phyloP scores from a whole-genome alignment of 495 filamentous ascomycete genomes.

The Xylaria acuta region DNA sequence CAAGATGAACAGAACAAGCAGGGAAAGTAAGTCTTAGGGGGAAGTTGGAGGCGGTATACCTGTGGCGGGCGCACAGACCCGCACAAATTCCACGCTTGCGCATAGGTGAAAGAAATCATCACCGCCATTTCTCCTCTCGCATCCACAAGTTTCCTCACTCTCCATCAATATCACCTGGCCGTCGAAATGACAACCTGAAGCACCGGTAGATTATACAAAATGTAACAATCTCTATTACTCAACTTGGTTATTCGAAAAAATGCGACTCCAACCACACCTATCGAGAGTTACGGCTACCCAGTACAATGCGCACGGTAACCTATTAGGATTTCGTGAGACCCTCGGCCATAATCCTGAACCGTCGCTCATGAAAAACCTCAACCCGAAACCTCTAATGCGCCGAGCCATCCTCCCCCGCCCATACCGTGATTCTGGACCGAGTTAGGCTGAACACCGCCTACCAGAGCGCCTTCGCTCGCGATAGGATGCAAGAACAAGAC shows the following conservation, averaged over 20 bases:
- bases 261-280: background rate
- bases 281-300: constrained; percentile 7
- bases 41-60: background rate
- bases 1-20: background rate
- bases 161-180: background rate
- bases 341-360: background rate
- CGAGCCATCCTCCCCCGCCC: constrained; percentile 38
- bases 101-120: background rate
- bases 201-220: background rate
- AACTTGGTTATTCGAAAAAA: background rate
- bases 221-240: constrained; percentile 10
- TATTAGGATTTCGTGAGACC: background rate
- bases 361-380: background rate
- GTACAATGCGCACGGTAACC: background rate
- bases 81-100: background rate
- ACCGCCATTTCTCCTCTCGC: constrained; percentile 17
- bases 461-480: constrained; percentile 17
- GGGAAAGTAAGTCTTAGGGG: no score
- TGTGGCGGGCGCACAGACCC: constrained; percentile 11
- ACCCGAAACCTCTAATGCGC: constrained; percentile 28
- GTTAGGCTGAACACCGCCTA: constrained; percentile 38
- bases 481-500: constrained; percentile 34
- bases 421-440: constrained; percentile 25
- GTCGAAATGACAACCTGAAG: background rate
- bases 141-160: background rate